Conservation (phyloP, 2,329 filamentous ascomycete species). For the Coniella vitis region DNA sequence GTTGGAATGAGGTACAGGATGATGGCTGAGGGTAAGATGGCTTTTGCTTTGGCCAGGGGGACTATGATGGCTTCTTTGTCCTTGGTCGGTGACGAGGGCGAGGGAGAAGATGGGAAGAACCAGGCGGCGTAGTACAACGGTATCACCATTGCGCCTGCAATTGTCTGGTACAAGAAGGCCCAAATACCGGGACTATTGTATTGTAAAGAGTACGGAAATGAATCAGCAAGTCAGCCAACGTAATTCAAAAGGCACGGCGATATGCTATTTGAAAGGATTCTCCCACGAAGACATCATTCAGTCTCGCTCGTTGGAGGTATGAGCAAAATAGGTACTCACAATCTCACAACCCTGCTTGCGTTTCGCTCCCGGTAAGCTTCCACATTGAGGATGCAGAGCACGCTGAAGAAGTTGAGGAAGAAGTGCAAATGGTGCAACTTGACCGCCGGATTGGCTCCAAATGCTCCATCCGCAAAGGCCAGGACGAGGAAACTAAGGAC, state of each 20-base stretch:
- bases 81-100: neutral
- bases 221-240: no score
- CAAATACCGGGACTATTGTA: neutral
- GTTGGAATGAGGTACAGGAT: neutral
- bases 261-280: no score
- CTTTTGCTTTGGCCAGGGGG: neutral
- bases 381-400: neutral
- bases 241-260: no score
- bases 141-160: neutral
- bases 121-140: neutral
- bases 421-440: neutral
- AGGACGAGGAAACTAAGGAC: neutral
- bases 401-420: constrained; percentile 1
- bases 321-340: no score
- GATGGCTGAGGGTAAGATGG: neutral
- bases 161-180: neutral
- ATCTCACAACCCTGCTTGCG: neutral
- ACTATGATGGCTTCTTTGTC: neutral
- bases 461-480: neutral
- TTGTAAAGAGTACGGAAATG: no score
- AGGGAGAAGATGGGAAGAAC: neutral
- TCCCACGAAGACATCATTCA: no score
- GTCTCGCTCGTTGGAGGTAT: no score
- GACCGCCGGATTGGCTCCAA: neutral
- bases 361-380: neutral